These are phyloP conservation scores for Boletus subparvulus DNA, from an alignment of 768 basidiomycete species.

Conservation along the genomic window DNA sequence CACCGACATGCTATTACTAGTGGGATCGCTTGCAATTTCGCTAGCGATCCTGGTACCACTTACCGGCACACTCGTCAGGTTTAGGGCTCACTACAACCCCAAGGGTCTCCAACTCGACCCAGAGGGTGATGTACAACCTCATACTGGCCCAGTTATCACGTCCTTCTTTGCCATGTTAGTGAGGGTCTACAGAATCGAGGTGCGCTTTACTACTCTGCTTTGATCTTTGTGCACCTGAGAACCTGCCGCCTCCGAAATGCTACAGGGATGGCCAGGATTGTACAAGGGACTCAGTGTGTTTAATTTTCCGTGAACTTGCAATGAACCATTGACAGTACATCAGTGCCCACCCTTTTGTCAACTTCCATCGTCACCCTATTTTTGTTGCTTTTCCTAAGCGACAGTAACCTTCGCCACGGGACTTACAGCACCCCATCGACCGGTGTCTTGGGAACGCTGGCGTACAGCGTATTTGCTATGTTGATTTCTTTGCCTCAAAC, in stretches of 20 bases:
- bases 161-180: conserved; percentile 73
- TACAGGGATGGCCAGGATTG: conserved; percentile 66
- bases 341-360: conserved; percentile 50
- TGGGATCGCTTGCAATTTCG: conserved; percentile 48
- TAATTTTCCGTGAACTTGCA: not conserved
- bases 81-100: conserved; percentile 84
- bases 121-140: conserved; percentile 72
- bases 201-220: conserved; percentile 27
- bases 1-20: conserved; percentile 41
- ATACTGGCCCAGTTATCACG: conserved; percentile 75
- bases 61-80: conserved; percentile 68
- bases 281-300: conserved; percentile 75
- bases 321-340: conserved; percentile 41
- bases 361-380: conserved; percentile 58
- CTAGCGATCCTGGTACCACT: conserved; percentile 61
- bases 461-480: conserved; percentile 66
- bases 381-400: conserved; percentile 57
- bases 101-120: conserved; percentile 78
- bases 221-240: not conserved
- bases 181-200: conserved; percentile 74
- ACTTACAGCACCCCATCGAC: conserved; percentile 63
- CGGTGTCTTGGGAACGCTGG: conserved; percentile 58
- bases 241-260: not conserved
- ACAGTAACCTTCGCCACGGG: conserved; percentile 59
- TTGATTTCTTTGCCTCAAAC: conserved; percentile 65